Base-by-base conservation (phyloP, 768 basidiomycete species). In the Pilatotrama ljubarskyi region DNA sequence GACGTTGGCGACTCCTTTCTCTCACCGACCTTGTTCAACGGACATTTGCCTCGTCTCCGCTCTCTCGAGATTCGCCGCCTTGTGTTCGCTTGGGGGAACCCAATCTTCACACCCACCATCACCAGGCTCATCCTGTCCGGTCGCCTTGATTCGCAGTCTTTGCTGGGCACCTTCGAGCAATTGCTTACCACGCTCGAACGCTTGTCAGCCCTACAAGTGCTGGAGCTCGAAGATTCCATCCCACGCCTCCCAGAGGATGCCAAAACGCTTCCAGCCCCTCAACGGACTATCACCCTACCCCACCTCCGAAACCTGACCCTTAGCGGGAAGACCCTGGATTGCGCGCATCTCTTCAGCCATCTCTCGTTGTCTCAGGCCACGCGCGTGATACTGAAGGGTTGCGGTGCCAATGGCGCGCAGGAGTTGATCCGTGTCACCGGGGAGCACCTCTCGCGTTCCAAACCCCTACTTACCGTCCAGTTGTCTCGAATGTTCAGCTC, bases 321-420 rank as follows among this genome's bases (percentile, higher is more conserved):
- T n/a, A 17, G n/a, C 10, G 52, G 20, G 1, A 40, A n/a, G 9
- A 35, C 37, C 2, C 38, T 49, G 5, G 59, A 60, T n/a, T 60
- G 52, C 35, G 47, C 37, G 18, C 40, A 54, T 32, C 52, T 60
- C 18, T n/a, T 54, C 9, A 24, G 35, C 13, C 59, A 60, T 26
- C 44, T 60, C 40, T 41, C 20, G 5, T 8, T 54, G 8, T 22
- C 46, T 5, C 13, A 25, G 15, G 42, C 13, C 0, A 24, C 29
- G 14, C 44, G 20, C 18, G 14, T 20, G 17, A 32, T n/a, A 11
- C 2, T 60, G 5, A 17, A 24, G 3, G 20, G 52, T 22, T 20
- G 47, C 15, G 47, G 47, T 5, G 17, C 6, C 17, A 20, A 18
- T 17, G 52, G 51, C 15, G 37, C 26, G 1, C 29, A 41, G 11